Percentiles rank a stretch among this genome's conserved stretches.
Evolutionary conservation across 306 rosid genomes (phyloP).

Genomic region (Aeschynomene evenia): DNA sequence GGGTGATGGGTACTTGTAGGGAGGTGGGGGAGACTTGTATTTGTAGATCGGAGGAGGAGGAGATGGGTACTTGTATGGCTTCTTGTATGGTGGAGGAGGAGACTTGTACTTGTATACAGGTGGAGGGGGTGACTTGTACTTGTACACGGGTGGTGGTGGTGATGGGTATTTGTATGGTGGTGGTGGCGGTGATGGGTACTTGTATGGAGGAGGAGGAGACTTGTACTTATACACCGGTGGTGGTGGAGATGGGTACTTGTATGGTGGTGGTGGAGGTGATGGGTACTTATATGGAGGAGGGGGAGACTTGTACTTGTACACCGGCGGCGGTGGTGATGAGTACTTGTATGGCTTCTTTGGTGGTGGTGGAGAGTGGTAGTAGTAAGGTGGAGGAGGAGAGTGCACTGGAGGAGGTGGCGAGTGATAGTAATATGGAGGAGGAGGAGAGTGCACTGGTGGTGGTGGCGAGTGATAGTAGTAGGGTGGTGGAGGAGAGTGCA

Average conservation of each 20-base stretch:
- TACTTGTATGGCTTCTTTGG: neutral
- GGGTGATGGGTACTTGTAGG: neutral
- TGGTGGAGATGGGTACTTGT: neutral
- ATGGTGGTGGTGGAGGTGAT: neutral
- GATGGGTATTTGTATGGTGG: neutral
- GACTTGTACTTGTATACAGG: constrained; percentile 4
- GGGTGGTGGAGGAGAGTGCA: constrained; percentile 55
- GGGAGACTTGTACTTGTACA: neutral
- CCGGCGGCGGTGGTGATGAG: neutral
- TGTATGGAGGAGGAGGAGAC: constrained; percentile 7
- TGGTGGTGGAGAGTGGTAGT: constrained; percentile 10
- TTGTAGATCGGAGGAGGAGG: neutral
- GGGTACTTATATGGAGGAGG: neutral
- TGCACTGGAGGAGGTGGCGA: constrained; percentile 23
- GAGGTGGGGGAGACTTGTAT: constrained; percentile 40
- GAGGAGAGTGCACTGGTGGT: constrained; percentile 3
- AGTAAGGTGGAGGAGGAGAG: constrained; percentile 22
- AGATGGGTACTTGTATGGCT: constrained; percentile 10
- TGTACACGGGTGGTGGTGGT: neutral
- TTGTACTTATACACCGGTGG: neutral
- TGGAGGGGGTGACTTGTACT: constrained; percentile 16
- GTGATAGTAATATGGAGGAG: constrained; percentile 1
- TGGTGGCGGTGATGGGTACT: constrained; percentile 15
- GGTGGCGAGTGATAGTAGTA: constrained; percentile 30
- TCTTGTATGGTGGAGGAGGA: constrained; percentile 37